Conservation (phyloP, 208 protist genomes). For the Leishmania arabica region DNA sequence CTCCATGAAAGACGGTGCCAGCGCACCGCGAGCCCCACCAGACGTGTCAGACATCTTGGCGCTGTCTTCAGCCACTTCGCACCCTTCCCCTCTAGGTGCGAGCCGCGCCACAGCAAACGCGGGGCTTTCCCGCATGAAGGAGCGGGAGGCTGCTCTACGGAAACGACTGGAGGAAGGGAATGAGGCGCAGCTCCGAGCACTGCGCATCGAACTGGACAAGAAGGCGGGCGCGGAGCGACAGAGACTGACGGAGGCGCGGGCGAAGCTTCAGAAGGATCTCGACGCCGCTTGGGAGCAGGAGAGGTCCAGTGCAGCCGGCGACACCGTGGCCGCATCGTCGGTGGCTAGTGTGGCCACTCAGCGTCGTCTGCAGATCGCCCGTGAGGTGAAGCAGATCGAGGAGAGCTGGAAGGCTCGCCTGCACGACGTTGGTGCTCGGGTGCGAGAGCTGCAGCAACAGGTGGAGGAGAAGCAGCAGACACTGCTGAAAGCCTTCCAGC, state of each 20-base stretch:
- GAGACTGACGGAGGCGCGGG: conserved; percentile 23
- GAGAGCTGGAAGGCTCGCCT: conserved; percentile 29
- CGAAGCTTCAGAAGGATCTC: conserved; percentile 22
- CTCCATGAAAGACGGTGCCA: conserved; percentile 9
- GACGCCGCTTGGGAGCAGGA: conserved; percentile 32
- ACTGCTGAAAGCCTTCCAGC: conserved; percentile 12
- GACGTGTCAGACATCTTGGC: conserved; percentile 28
- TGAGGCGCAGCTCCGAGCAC: conserved; percentile 36
- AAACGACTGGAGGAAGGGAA: conserved; percentile 63
- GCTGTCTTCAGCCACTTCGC: conserved; percentile 9
- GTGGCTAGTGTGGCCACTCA: conserved; percentile 5
- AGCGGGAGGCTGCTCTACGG: conserved; percentile 55
- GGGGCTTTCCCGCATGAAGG: conserved; percentile 36
- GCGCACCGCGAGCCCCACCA: conserved; percentile 15
- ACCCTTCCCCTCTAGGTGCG: background rate
- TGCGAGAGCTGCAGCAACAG: conserved; percentile 26
- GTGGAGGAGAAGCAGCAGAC: conserved; percentile 30
- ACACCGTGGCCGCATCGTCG: background rate
- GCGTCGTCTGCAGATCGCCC: conserved; percentile 16
- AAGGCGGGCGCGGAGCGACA: conserved; percentile 27
- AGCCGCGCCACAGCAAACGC: background rate
- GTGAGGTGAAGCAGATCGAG: conserved; percentile 46
- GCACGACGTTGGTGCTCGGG: conserved; percentile 28
- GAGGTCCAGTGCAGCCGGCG: background rate
- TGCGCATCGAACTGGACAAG: conserved; percentile 45